A percentile compares a stretch with the other conserved stretches of the same genome.
phyloP scores from a whole-genome alignment of 805 yeast genomes.

The Tetrapisispora nanseiensis region DNA sequence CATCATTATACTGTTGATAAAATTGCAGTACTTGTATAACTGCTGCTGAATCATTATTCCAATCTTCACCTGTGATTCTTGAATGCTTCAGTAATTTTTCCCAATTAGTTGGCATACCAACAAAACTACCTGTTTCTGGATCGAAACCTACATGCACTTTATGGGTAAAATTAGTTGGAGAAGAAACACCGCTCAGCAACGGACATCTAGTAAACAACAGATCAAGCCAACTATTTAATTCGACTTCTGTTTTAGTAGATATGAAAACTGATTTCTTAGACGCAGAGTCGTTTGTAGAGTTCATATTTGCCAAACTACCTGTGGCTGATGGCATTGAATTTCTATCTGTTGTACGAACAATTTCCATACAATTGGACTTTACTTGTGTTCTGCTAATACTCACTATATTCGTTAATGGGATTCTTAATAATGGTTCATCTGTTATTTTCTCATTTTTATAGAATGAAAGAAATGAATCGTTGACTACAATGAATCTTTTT shows the following conservation, averaged over 20 bases:
- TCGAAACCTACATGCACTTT: constrained; percentile 84
- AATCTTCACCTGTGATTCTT: constrained; percentile 85
- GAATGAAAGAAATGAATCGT: constrained; percentile 64
- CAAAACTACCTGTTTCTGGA: constrained; percentile 75
- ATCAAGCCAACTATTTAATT: constrained; percentile 84
- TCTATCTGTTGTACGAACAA: constrained; percentile 41
- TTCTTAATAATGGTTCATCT: constrained; percentile 40
- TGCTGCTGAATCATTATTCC: constrained; percentile 89
- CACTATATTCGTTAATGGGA: constrained; percentile 49
- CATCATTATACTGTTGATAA: constrained; percentile 40
- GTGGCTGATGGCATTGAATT: constrained; percentile 14
- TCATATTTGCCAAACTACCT: not conserved
- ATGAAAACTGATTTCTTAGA: constrained; percentile 56
- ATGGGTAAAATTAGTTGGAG: constrained; percentile 91
- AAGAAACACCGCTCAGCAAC: constrained; percentile 56
- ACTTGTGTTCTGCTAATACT: constrained; percentile 59
- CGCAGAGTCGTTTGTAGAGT: constrained; percentile 14
- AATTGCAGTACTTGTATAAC: constrained; percentile 86
- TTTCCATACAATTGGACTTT: constrained; percentile 74
- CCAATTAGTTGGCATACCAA: constrained; percentile 94
- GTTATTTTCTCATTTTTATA: constrained; percentile 51
- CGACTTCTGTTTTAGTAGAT: constrained; percentile 68
- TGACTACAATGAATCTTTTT: constrained; percentile 68
- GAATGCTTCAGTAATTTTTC: constrained; percentile 72
- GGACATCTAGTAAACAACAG: constrained; percentile 74